A percentile compares a stretch with the other conserved stretches of the same genome.
Evolutionary conservation across 768 basidiomycete species (phyloP).

Genomic region (Peribolospora kevripleyi): DNA sequence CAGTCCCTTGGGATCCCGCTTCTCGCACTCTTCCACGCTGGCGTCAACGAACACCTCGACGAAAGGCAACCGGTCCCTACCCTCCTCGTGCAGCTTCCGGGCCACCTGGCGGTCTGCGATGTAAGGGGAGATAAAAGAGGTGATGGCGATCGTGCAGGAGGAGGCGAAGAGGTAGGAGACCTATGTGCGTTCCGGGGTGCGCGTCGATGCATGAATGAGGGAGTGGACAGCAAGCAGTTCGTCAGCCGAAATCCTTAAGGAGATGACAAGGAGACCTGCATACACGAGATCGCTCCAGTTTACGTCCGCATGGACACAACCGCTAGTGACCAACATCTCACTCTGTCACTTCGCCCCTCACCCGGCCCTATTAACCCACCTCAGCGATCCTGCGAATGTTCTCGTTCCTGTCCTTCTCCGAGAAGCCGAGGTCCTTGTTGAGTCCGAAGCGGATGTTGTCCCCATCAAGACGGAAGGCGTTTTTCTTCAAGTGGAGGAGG

Average conservation of each 20-base stretch:
- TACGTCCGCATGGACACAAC: too few relatives aligned
- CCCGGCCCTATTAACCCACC: constrained; percentile 24
- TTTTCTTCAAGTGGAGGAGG: constrained; percentile 60
- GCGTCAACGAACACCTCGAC: constrained; percentile 76
- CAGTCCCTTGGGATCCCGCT: constrained; percentile 85
- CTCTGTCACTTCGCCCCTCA: too few relatives aligned
- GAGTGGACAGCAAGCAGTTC: not conserved
- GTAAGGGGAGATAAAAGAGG: constrained; percentile 99
- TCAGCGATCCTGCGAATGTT: constrained; percentile 95
- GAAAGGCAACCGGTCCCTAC: constrained; percentile 38
- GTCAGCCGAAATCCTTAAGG: too few relatives aligned
- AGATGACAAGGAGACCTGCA: too few relatives aligned
- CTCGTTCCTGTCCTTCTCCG: constrained; percentile 71
- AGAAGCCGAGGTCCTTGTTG: constrained; percentile 89
- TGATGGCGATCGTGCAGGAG: constrained; percentile 58
- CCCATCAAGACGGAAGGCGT: constrained; percentile 78
- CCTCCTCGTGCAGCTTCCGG: constrained; percentile 51
- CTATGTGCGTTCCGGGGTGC: constrained; percentile 23
- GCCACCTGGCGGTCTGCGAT: constrained; percentile 58
- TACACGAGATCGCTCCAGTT: too few relatives aligned
- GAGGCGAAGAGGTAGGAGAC: constrained; percentile 87
- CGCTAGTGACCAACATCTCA: too few relatives aligned
- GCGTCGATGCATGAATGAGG: not conserved
- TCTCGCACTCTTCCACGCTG: constrained; percentile 62
- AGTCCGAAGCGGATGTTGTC: constrained; percentile 88